Percentiles rank a stretch among this genome's conserved stretches.
phyloP scores from a whole-genome alignment of 441 rosid genomes.

The Bocquillonia castaneifolia region DNA sequence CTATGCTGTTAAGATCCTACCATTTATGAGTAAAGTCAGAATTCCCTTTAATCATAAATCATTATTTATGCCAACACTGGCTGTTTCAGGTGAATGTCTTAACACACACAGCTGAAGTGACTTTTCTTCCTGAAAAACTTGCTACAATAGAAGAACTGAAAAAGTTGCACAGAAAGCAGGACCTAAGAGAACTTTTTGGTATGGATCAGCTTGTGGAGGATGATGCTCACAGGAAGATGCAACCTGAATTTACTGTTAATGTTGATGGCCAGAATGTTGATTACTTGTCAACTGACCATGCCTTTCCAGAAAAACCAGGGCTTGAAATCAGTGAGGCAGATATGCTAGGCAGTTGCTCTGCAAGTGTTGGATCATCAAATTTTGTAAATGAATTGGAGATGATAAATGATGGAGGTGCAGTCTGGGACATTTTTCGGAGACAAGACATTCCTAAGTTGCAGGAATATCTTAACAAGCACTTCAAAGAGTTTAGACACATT shows the following conservation, averaged over 20 bases:
- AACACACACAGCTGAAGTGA: conserved; percentile 43
- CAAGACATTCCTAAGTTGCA: conserved; percentile 67
- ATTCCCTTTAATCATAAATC: not conserved
- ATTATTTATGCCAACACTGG: conserved; percentile 6
- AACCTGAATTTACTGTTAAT: not conserved
- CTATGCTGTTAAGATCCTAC: not conserved
- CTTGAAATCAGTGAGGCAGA: conserved; percentile 18
- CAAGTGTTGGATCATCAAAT: conserved; percentile 17
- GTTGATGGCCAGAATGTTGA: conserved; percentile 1
- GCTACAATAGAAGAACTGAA: conserved; percentile 31
- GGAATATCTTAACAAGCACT: conserved; percentile 58
- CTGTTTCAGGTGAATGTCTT: conserved; percentile 44
- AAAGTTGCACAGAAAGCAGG: conserved; percentile 50
- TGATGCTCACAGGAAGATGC: conserved; percentile 15
- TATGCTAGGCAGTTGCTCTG: conserved; percentile 6
- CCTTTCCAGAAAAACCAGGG: conserved; percentile 13
- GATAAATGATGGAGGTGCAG: conserved; percentile 55
- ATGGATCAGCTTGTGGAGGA: conserved; percentile 21
- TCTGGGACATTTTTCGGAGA: conserved; percentile 89
- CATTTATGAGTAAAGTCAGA: no score
- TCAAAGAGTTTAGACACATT: conserved; percentile 61
- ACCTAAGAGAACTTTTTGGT: conserved; percentile 44
- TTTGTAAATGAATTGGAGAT: conserved; percentile 24
- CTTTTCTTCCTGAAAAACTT: conserved; percentile 12
- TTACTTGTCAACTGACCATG: conserved; percentile 6